Conservation (phyloP, 2,329 filamentous ascomycete genomes). For the Aspergillus aculeatinus region DNA sequence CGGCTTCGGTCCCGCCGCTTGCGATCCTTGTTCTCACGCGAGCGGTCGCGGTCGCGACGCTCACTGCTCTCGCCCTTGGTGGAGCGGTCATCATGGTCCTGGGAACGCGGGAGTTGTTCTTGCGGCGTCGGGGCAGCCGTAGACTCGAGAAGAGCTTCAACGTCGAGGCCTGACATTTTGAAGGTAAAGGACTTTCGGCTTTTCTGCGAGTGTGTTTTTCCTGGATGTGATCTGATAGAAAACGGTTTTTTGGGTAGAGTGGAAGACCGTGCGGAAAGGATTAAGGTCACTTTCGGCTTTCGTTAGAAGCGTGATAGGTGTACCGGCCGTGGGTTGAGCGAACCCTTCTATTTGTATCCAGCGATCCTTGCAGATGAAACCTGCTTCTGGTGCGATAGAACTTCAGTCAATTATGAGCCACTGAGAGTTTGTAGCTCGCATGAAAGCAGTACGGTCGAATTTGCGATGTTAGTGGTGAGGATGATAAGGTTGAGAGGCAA, state of each 20-base stretch:
- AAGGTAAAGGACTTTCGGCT: slow-evolving; percentile 22
- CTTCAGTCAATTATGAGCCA: neutral
- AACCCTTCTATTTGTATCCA: slow-evolving; percentile 35
- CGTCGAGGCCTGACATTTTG: slow-evolving; percentile 70
- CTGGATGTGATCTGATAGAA: slow-evolving; percentile 24
- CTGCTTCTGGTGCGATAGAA: neutral
- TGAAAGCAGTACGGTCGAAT: neutral
- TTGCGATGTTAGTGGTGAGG: neutral
- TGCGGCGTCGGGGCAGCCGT: slow-evolving; percentile 61
- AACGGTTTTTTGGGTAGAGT: slow-evolving; percentile 13
- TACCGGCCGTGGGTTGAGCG: slow-evolving; percentile 28
- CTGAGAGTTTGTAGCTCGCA: neutral
- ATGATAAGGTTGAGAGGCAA: slow-evolving; percentile 6
- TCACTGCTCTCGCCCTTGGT: slow-evolving; percentile 55
- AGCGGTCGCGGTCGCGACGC: slow-evolving; percentile 58
- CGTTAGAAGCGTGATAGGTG: slow-evolving; percentile 33
- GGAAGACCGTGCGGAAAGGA: slow-evolving; percentile 29
- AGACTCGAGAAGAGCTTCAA: slow-evolving; percentile 87
- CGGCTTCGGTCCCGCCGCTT: slow-evolving; percentile 62
- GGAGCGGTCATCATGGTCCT: slow-evolving; percentile 59
- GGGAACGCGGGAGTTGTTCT: slow-evolving; percentile 38
- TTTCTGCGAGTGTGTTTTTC: slow-evolving; percentile 25
- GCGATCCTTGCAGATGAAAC: slow-evolving; percentile 10
- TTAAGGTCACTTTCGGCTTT: slow-evolving; percentile 38
- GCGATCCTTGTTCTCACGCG: slow-evolving; percentile 55